These are phyloP conservation scores for Crithidia bombi DNA, from an alignment of 208 protist species.

Conservation along the genomic window DNA sequence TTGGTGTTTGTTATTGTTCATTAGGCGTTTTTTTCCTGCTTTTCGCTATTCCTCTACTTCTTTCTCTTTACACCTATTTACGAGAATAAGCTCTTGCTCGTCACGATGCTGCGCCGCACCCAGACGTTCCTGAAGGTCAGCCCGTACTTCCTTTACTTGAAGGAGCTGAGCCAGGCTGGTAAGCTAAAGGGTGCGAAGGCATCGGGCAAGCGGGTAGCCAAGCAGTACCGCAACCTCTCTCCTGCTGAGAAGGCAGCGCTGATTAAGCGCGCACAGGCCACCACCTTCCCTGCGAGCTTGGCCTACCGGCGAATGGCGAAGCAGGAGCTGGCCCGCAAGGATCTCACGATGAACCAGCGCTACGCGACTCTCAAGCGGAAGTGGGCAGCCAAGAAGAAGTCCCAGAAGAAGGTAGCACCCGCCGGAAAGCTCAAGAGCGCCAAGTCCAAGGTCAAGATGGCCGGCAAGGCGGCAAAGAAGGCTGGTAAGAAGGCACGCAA, in stretches of 20 bases:
- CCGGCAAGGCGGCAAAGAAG: constrained; percentile 27
- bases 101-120: constrained; percentile 67
- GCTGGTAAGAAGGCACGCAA: background rate
- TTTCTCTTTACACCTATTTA: background rate
- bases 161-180: constrained; percentile 47
- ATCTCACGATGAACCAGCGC: constrained; percentile 25
- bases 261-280: constrained; percentile 34
- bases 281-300: constrained; percentile 44
- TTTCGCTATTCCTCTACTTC: background rate
- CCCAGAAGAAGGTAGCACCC: constrained; percentile 1
- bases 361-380: constrained; percentile 12
- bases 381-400: constrained; percentile 27
- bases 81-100: too few species aligned
- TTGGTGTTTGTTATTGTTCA: background rate
- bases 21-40: constrained; percentile 5
- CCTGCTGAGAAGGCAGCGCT: constrained; percentile 42
- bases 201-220: constrained; percentile 16
- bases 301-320: constrained; percentile 66
- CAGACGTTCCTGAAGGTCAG: constrained; percentile 43
- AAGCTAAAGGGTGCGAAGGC: constrained; percentile 32
- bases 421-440: constrained; percentile 15
- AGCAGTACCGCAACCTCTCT: constrained; percentile 51
- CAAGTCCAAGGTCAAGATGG: constrained; percentile 36
- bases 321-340: constrained; percentile 39
- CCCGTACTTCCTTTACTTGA: constrained; percentile 61